These are phyloP conservation scores for Pestalotiopsis sp. DNA, from an alignment of 2,329 filamentous ascomycete species.

Conservation along the genomic window DNA sequence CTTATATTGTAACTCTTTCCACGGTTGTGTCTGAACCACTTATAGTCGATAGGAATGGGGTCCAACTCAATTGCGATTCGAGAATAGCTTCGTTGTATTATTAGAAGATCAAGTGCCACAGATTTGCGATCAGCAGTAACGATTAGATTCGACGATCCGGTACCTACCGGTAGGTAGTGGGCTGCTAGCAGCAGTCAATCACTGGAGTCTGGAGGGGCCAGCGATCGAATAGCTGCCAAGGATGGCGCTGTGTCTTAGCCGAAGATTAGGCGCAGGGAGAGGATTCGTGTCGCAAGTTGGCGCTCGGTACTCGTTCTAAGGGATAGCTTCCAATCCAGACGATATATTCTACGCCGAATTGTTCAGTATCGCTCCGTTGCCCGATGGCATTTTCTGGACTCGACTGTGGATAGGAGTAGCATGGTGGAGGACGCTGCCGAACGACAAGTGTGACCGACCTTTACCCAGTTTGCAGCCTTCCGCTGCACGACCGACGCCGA, in stretches of 20 bases:
- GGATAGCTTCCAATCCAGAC: background rate
- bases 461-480: background rate
- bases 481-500: background rate
- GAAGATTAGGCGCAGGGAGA: conserved; percentile 1
- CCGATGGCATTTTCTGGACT: conserved; percentile 5
- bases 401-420: conserved; percentile 1
- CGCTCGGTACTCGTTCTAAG: background rate
- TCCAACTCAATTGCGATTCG: background rate
- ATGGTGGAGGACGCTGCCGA: conserved; percentile 7
- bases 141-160: background rate
- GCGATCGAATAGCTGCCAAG: background rate
- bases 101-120: background rate
- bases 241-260: conserved; percentile 1
- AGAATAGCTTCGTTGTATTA: background rate
- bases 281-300: conserved; percentile 6
- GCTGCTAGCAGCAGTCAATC: background rate
- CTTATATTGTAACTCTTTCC: background rate
- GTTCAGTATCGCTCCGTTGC: background rate
- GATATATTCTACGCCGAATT: background rate
- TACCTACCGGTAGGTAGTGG: background rate
- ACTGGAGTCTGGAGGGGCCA: background rate
- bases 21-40: background rate
- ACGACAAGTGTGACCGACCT: background rate
- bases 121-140: background rate
- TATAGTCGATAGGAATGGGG: background rate